A percentile compares a stretch with the other conserved stretches of the same genome.
Evolutionary conservation across 139 green algal species (phyloP).

Genomic region (Zygnema cylindricum): DNA sequence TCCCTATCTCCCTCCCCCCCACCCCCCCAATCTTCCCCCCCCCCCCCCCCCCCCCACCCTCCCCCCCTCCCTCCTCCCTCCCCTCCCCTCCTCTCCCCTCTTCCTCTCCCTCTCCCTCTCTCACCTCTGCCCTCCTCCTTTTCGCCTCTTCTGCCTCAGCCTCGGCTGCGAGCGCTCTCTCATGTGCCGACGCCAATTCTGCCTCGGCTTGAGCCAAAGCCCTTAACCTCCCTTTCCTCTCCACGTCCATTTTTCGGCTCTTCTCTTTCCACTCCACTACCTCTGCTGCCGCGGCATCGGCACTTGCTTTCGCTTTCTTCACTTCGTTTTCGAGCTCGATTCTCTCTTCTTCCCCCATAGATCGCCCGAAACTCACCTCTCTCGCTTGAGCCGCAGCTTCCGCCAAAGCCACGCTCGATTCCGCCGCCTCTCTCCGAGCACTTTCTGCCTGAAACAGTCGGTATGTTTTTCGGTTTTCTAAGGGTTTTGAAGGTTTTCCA

Average conservation of each 20-base stretch:
- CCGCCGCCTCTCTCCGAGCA: constrained; percentile 39
- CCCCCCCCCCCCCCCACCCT: neutral
- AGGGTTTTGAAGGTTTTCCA: too few species aligned
- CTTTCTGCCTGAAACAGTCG: constrained; percentile 50
- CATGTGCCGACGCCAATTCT: constrained; percentile 34
- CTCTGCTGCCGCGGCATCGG: neutral
- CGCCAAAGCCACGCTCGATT: constrained; percentile 40
- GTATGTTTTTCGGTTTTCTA: too few species aligned
- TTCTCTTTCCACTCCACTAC: constrained; percentile 20
- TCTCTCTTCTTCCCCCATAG: constrained; percentile 38
- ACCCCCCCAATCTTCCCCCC: too few species aligned
- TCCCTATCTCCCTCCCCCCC: too few species aligned
- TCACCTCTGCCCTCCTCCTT: constrained; percentile 23
- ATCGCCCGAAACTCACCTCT: constrained; percentile 8
- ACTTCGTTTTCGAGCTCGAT: constrained; percentile 31
- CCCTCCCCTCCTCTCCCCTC: neutral
- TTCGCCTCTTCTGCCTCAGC: constrained; percentile 39
- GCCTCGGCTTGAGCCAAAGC: constrained; percentile 25
- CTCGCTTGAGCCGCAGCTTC: constrained; percentile 30
- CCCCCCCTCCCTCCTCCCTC: neutral
- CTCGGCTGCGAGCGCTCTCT: constrained; percentile 25
- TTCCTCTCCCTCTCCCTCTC: too few species aligned
- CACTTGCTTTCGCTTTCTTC: constrained; percentile 31
- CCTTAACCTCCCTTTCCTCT: neutral
- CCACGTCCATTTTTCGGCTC: neutral